A percentile compares a stretch with the other conserved stretches of the same genome.
These are phyloP conservation scores for Lumnitzera littorea DNA, from an alignment of 345 rosid species.

Conservation along the genomic window DNA sequence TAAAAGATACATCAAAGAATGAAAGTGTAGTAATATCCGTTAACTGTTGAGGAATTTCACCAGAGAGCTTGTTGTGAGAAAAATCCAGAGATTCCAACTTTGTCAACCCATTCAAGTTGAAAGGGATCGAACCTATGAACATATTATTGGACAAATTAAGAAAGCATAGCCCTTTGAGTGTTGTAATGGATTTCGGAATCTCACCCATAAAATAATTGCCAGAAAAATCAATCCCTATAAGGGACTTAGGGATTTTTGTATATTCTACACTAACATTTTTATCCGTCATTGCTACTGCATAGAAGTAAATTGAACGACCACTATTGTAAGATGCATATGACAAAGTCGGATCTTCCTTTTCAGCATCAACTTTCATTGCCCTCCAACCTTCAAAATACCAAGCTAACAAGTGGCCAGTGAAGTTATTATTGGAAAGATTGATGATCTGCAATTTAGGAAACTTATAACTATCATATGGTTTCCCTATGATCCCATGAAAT, in stretches of 20 bases:
- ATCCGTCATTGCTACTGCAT: neutral
- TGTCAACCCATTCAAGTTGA: neutral
- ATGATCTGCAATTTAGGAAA: constrained; percentile 12
- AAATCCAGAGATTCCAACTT: neutral
- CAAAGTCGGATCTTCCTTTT: neutral
- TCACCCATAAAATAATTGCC: constrained; percentile 9
- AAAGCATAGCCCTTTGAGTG: neutral
- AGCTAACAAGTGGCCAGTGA: constrained; percentile 10
- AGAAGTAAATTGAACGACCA: neutral
- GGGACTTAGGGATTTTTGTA: neutral
- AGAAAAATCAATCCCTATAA: constrained; percentile 1
- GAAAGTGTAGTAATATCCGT: no score
- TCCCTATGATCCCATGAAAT: neutral
- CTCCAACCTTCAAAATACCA: constrained; percentile 12
- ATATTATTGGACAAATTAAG: constrained; percentile 4
- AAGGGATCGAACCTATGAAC: neutral
- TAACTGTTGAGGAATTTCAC: no score
- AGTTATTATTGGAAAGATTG: constrained; percentile 11
- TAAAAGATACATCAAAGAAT: neutral
- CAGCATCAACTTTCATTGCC: constrained; percentile 15
- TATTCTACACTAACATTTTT: neutral
- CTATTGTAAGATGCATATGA: neutral
- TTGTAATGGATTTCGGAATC: constrained; percentile 10
- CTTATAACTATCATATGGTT: neutral
- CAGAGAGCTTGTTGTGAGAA: no score